phyloP scores from a whole-genome alignment of 2,329 filamentous ascomycete species.

The Thielaviopsis ethacetica region DNA sequence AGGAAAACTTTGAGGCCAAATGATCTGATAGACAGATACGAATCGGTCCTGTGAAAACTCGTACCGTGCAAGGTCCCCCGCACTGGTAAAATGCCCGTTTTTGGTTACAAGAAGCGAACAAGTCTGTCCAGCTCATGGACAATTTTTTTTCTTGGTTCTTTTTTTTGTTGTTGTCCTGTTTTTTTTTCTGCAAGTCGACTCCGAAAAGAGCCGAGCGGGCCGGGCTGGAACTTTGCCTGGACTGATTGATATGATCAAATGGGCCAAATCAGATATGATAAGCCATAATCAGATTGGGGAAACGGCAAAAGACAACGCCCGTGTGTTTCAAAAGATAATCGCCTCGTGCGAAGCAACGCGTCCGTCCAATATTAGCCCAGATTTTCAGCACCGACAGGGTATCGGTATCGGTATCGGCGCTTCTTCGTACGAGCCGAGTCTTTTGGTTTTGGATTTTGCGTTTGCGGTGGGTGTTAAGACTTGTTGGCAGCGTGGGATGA shows the following conservation, averaged over 20 bases:
- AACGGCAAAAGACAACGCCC: neutral
- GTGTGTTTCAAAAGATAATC: neutral
- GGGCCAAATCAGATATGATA: neutral
- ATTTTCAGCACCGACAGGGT: neutral
- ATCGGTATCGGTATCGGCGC: too few species aligned
- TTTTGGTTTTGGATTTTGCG: neutral
- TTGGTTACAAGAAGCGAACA: neutral
- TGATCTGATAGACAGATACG: neutral
- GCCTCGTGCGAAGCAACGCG: neutral
- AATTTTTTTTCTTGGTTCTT: neutral
- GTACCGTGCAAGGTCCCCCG: neutral
- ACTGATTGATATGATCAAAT: conserved; percentile 1
- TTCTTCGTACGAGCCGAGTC: neutral
- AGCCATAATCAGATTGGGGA: neutral
- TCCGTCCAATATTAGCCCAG: neutral
- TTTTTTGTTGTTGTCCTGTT: neutral
- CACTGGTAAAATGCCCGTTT: neutral
- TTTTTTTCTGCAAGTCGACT: neutral
- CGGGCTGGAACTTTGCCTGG: neutral
- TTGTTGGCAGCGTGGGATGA: neutral
- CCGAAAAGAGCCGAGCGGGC: neutral
- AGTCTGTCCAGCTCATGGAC: neutral
- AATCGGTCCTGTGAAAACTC: neutral
- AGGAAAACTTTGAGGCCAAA: neutral
- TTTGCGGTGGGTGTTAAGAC: neutral